Conservation (phyloP, 2,329 filamentous ascomycete species). For the Thelonectria discophora region DNA sequence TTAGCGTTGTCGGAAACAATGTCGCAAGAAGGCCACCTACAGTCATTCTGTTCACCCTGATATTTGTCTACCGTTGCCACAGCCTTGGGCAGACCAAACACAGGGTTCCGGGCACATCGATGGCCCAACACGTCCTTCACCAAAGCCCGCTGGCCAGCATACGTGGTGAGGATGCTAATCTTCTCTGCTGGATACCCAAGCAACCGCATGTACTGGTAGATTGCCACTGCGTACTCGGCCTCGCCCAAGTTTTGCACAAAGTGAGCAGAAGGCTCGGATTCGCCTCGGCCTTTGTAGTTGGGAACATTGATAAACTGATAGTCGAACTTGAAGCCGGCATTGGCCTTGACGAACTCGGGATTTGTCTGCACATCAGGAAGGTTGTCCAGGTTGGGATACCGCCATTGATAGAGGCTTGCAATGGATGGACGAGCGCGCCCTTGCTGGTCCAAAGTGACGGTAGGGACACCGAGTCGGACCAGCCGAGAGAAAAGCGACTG, state of each 20-base stretch:
- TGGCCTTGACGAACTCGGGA: slow-evolving; percentile 80
- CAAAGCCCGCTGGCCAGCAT: slow-evolving; percentile 89
- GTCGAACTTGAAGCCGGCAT: slow-evolving; percentile 91
- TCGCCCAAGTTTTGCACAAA: slow-evolving; percentile 97
- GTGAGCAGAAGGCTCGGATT: slow-evolving; percentile 89
- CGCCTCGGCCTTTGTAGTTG: slow-evolving; percentile 90
- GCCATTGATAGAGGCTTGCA: slow-evolving; percentile 91
- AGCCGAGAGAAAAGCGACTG: slow-evolving; percentile 94
- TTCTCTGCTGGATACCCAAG: slow-evolving; percentile 86
- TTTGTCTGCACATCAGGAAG: slow-evolving; percentile 76
- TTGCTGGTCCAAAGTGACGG: slow-evolving; percentile 90
- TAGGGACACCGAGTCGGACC: slow-evolving; percentile 90
- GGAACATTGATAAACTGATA: slow-evolving; percentile 97
- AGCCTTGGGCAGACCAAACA: slow-evolving; percentile 89
- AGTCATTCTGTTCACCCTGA: slow-evolving; percentile 99
- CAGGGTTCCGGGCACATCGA: slow-evolving; percentile 80
- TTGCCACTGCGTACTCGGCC: slow-evolving; percentile 93
- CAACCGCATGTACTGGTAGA: slow-evolving; percentile 97
- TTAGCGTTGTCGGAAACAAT: slow-evolving; percentile 33
- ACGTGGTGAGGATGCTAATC: slow-evolving; percentile 92
- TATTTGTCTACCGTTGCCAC: slow-evolving; percentile 98
- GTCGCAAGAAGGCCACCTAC: slow-evolving; percentile 63
- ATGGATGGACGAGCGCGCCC: slow-evolving; percentile 89
- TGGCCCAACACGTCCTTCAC: slow-evolving; percentile 87
- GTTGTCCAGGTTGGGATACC: slow-evolving; percentile 83